Evolutionary conservation across 805 yeast species (phyloP).

Genomic region (Tetrapisispora phaffii): DNA sequence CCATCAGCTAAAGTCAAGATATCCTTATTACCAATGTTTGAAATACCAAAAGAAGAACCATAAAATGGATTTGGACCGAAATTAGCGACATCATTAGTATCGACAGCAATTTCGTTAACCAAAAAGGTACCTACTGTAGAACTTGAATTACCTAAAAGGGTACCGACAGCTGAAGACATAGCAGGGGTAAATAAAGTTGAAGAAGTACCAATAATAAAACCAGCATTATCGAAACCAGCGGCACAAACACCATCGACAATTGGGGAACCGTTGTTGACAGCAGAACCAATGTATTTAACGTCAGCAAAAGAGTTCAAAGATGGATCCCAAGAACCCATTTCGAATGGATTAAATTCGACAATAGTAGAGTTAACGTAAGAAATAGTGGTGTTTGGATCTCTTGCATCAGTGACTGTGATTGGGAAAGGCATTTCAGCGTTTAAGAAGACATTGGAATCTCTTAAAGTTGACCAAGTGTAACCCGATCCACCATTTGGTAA

Average conservation of each 20-base stretch:
- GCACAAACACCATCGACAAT: conserved; percentile 41
- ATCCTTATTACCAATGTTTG: conserved; percentile 11
- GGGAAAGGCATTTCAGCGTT: conserved; percentile 66
- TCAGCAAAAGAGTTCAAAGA: conserved; percentile 56
- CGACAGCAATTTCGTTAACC: conserved; percentile 19
- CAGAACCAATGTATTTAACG: conserved; percentile 61
- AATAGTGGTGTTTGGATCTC: conserved; percentile 51
- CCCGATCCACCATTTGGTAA: conserved; percentile 55
- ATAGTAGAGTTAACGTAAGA: conserved; percentile 61
- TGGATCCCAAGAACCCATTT: conserved; percentile 86
- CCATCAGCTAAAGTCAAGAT: conserved; percentile 57
- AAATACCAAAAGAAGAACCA: conserved; percentile 32
- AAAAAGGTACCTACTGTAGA: background rate
- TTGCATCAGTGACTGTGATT: conserved; percentile 54
- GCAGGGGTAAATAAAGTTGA: conserved; percentile 69
- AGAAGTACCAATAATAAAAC: conserved; percentile 75
- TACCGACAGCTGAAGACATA: conserved; percentile 35
- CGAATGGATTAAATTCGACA: conserved; percentile 55
- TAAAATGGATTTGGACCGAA: conserved; percentile 67
- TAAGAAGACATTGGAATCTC: conserved; percentile 51
- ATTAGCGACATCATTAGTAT: conserved; percentile 56
- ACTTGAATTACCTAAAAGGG: background rate
- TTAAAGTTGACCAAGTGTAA: conserved; percentile 47
- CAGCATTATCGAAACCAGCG: conserved; percentile 71
- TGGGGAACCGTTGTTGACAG: conserved; percentile 50